Base-by-base conservation (phyloP, 495 filamentous ascomycete genomes). In the Xylaria scruposa region DNA sequence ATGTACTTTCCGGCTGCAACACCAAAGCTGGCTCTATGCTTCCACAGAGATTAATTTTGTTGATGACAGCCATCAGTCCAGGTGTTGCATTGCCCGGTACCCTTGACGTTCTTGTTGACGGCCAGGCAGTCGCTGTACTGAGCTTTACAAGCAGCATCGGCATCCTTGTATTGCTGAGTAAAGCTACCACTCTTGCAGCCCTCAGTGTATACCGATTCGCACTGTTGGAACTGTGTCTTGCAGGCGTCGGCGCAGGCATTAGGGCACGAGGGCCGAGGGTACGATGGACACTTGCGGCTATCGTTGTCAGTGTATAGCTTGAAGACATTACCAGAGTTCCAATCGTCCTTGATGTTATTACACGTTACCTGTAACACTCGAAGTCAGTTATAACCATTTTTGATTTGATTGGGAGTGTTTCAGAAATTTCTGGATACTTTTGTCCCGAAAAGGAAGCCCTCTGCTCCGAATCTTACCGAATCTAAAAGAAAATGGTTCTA, bases 221-320 rank as follows among this genome's bases (percentile, higher is more conserved):
- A 87, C 56, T 81, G 79, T 24, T 83, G 76, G 72, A 80, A 85
- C 79, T 87, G 85, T 67, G 77, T 78, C 75, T 84, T 79, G 77
- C 85, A 87, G 46, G 85, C 85, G 71, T 84, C 83, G 56, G 77
- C 66, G 75, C 85, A 87, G 51, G 80, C 85, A 62, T 76, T 68
- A 44, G 66, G 36, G 60, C 73, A 76, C 13, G 58, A 6, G 59
- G 64, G 36, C 46, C 81, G 78, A 8, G 65, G 40, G 71, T 85
- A 87, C 21, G 76, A 75, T 31, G 74, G 73, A 74, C 85, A 87
- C 17, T 78, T 77, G 19, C 33, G 29, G 54, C 74, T 76, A 42
- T 85, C 77, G 19, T 76, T 40, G 62, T 77, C 67, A 17, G 73
- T 80, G 80, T 86, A 87, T 15, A 82, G 73, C 77, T 87, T 87